Conservation (phyloP, 2,329 filamentous ascomycete genomes). For the Penicillium hesseltinei region DNA sequence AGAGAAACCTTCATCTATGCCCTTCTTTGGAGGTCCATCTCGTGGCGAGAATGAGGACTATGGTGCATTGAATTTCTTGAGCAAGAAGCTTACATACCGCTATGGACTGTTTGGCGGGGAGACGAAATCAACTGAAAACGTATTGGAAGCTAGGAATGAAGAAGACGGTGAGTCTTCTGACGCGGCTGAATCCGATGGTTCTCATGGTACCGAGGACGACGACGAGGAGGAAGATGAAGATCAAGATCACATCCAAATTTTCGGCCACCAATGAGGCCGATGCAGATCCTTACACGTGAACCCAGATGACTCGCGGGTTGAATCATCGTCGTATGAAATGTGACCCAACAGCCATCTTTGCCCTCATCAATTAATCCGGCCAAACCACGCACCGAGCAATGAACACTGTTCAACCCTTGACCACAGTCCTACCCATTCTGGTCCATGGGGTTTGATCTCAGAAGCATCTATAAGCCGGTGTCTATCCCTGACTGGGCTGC, state of each 20-base stretch:
- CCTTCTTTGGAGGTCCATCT: constrained; percentile 27
- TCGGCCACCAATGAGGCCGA: constrained; percentile 50
- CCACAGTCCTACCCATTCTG: background rate
- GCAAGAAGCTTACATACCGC: constrained; percentile 45
- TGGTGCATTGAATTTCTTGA: constrained; percentile 56
- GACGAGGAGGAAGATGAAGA: constrained; percentile 45
- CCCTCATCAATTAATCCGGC: background rate
- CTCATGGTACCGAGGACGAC: constrained; percentile 51
- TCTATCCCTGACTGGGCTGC: background rate
- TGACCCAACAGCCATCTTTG: background rate
- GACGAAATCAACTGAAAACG: constrained; percentile 24
- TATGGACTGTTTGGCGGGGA: constrained; percentile 37
- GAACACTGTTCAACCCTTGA: background rate
- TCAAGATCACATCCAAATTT: constrained; percentile 51
- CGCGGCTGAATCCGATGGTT: constrained; percentile 37
- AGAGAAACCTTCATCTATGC: constrained; percentile 30
- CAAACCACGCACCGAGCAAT: background rate
- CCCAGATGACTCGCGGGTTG: background rate
- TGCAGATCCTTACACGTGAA: background rate
- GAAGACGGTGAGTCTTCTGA: constrained; percentile 21
- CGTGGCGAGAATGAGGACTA: constrained; percentile 42
- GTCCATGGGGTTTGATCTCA: background rate
- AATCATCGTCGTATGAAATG: background rate
- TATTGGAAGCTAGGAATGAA: constrained; percentile 21
- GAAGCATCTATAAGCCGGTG: background rate